phyloP scores from a whole-genome alignment of 106 monocot genomes.

The Dendrobium catenatum region DNA sequence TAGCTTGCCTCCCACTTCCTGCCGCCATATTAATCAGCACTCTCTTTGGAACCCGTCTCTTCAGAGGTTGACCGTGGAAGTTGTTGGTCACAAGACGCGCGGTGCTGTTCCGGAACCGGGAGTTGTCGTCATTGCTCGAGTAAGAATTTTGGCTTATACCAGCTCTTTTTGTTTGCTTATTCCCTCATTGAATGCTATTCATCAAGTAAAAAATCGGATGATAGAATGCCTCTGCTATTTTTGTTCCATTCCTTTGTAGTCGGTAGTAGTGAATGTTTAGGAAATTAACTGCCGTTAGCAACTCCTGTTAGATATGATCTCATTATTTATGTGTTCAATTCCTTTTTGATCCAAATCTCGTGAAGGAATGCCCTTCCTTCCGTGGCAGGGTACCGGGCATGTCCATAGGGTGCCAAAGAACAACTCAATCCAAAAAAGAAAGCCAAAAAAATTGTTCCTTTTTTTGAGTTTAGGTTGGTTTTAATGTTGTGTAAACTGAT shows the following conservation, averaged over 20 bases:
- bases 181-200: background rate
- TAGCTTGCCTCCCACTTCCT: background rate
- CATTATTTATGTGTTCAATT: background rate
- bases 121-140: conserved; percentile 63
- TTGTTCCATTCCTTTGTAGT: background rate
- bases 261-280: background rate
- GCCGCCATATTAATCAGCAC: background rate
- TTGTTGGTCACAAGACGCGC: conserved; percentile 71
- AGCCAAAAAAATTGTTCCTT: too few species aligned
- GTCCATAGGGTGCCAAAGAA: too few species aligned
- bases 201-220: background rate
- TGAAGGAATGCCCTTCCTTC: too few species aligned
- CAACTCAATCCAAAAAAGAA: too few species aligned
- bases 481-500: too few species aligned
- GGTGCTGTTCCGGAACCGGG: conserved; percentile 74
- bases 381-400: too few species aligned
- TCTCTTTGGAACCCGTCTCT: background rate
- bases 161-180: background rate
- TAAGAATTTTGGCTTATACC: conserved; percentile 14
- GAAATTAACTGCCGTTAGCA: background rate
- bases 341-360: background rate
- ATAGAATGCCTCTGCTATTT: background rate
- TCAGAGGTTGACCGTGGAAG: conserved; percentile 58
- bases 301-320: background rate
- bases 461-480: too few species aligned